phyloP scores from a whole-genome alignment of 2,329 filamentous ascomycete species.

The Fusarium stilboides region DNA sequence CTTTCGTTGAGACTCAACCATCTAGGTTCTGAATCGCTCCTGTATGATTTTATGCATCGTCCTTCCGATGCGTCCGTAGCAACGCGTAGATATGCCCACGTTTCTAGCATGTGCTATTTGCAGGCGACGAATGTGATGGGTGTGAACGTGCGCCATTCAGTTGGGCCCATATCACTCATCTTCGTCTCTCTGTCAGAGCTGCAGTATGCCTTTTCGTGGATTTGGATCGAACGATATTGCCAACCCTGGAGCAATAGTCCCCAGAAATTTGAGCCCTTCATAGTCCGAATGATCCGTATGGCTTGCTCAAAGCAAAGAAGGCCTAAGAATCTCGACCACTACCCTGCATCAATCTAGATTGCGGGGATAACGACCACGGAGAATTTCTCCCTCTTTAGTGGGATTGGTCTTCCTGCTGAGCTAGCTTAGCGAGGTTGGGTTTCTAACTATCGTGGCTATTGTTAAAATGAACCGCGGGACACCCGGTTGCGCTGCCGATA shows the following conservation, averaged over 20 bases:
- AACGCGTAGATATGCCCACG: constrained; percentile 25
- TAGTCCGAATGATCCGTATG: constrained; percentile 21
- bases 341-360: constrained; percentile 40
- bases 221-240: constrained; percentile 16
- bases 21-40: not conserved
- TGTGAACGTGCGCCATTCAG: not conserved
- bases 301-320: not conserved
- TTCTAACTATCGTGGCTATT: not conserved
- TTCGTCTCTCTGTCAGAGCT: constrained; percentile 1
- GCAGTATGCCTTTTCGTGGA: not conserved
- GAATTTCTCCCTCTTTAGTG: constrained; percentile 21
- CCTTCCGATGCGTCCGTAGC: not conserved
- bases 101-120: constrained; percentile 29
- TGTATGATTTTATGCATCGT: constrained; percentile 14
- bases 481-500: constrained; percentile 7
- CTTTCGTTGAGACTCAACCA: constrained; percentile 15
- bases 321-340: not conserved
- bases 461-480: not conserved
- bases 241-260: not conserved
- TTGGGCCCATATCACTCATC: not conserved
- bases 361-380: constrained; percentile 32
- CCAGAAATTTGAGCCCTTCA: not conserved
- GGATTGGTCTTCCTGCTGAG: not conserved
- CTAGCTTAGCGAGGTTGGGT: constrained; percentile 4
- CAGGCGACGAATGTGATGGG: constrained; percentile 12